Percentiles rank a stretch among this genome's conserved stretches.
Conservation (phyloP, 225 moss, liverwort and hornwort genomes). For the Physcomitrium patens region DNA sequence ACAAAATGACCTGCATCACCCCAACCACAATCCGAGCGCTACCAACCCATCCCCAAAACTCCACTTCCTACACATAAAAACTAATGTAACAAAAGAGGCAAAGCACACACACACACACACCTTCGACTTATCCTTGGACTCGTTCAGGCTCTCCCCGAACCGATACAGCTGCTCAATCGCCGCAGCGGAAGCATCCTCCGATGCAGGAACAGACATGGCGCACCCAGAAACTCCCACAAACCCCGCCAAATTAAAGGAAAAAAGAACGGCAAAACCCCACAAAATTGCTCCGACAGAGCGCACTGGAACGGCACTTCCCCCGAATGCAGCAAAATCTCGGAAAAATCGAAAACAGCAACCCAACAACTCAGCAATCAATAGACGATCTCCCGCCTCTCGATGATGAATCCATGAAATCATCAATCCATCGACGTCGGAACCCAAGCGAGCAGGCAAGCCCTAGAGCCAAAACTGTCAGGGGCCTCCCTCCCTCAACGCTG, state of each 20-base stretch:
- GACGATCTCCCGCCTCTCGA: constrained; percentile 6
- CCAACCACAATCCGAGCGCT: neutral
- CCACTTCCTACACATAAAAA: neutral
- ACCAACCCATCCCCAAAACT: neutral
- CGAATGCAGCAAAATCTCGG: neutral
- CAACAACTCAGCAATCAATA: neutral
- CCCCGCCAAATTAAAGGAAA: too few relatives aligned
- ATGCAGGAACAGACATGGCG: constrained; percentile 51
- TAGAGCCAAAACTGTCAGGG: constrained; percentile 36
- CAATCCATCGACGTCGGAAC: constrained; percentile 25
- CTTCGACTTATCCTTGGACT: constrained; percentile 67
- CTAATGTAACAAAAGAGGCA: constrained; percentile 7
- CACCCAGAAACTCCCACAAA: neutral
- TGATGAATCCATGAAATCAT: constrained; percentile 23
- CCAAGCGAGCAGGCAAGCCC: constrained; percentile 20
- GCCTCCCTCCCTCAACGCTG: too few relatives aligned
- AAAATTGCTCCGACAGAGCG: neutral
- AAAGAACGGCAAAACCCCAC: neutral
- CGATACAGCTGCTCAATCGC: constrained; percentile 73
- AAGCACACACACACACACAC: constrained; percentile 32
- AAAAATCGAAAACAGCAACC: neutral
- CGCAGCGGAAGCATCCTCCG: constrained; percentile 52
- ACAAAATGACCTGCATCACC: neutral
- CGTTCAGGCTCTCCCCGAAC: constrained; percentile 64
- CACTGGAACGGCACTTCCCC: accelerated